These are phyloP conservation scores for Kazachstania bromeliacearum DNA, from an alignment of 805 yeast species.

Conservation along the genomic window DNA sequence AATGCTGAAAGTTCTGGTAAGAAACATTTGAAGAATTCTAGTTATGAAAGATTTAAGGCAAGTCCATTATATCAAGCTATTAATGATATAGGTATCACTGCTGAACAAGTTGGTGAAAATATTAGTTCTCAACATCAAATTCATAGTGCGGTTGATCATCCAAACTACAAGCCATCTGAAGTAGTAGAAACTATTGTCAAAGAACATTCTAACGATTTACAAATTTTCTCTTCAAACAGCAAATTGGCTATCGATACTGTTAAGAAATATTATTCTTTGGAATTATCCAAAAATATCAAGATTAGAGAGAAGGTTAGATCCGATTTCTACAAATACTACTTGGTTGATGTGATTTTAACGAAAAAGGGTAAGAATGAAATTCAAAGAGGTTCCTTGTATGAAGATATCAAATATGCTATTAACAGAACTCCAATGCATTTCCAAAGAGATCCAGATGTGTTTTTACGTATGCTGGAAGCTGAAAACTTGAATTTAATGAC, in stretches of 20 bases:
- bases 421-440: constrained; percentile 74
- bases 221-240: constrained; percentile 39
- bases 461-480: constrained; percentile 85
- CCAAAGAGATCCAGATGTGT: constrained; percentile 65
- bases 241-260: constrained; percentile 64
- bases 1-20: constrained; percentile 29
- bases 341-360: constrained; percentile 65
- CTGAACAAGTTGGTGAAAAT: constrained; percentile 76
- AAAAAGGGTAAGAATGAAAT: constrained; percentile 76
- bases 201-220: constrained; percentile 27
- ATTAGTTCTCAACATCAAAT: constrained; percentile 57
- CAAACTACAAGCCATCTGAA: constrained; percentile 49
- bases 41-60: constrained; percentile 57
- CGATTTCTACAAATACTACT: constrained; percentile 54
- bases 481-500: constrained; percentile 67
- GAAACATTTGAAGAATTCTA: constrained; percentile 50
- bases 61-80: constrained; percentile 60
- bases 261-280: constrained; percentile 66
- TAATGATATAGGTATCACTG: constrained; percentile 63
- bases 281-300: constrained; percentile 70
- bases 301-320: constrained; percentile 61
- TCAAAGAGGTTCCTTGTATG: constrained; percentile 70
- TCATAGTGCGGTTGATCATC: constrained; percentile 60
- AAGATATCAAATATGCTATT: constrained; percentile 84
- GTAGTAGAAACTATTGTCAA: constrained; percentile 38